These are phyloP conservation scores for Diaporthe vexans DNA, from an alignment of 2,329 filamentous ascomycete species.

Conservation along the genomic window DNA sequence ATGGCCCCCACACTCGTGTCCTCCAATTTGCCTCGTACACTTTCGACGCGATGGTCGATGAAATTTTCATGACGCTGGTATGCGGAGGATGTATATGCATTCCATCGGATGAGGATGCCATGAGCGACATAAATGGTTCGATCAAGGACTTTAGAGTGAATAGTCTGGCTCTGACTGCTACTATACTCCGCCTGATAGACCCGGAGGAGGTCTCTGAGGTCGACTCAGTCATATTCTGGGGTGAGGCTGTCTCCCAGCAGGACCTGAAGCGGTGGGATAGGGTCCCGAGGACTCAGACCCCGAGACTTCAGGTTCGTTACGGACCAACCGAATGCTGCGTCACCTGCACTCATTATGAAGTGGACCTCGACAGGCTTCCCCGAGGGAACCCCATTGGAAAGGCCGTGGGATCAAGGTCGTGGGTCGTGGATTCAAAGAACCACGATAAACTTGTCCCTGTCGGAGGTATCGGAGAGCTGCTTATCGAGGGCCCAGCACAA, in stretches of 20 bases:
- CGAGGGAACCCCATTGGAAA: constrained; percentile 11
- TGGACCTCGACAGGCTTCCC: not conserved
- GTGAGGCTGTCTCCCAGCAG: not conserved
- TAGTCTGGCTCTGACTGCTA: not conserved
- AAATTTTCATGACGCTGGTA: not conserved
- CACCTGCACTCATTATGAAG: constrained; percentile 1
- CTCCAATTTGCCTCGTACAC: constrained; percentile 32
- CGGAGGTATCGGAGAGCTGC: constrained; percentile 7
- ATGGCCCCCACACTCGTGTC: constrained; percentile 18
- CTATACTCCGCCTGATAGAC: not conserved
- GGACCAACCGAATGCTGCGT: not conserved
- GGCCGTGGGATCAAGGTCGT: not conserved
- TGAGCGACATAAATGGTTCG: constrained; percentile 41
- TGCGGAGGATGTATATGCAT: constrained; percentile 16
- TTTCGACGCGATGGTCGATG: constrained; percentile 4
- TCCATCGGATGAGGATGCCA: constrained; percentile 2
- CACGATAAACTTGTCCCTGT: not conserved
- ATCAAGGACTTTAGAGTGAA: constrained; percentile 4
- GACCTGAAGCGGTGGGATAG: not conserved
- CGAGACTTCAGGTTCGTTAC: not conserved
- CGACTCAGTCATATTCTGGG: constrained; percentile 5
- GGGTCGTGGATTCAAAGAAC: constrained; percentile 1
- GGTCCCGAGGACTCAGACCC: not conserved
- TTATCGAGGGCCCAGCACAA: constrained; percentile 16
- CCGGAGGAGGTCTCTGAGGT: not conserved